Evolutionary conservation across 1,284 basidiomycete species (phyloP), one percentile per base, ranked within the genome.

Genomic region (Ustilago nuda): DNA sequence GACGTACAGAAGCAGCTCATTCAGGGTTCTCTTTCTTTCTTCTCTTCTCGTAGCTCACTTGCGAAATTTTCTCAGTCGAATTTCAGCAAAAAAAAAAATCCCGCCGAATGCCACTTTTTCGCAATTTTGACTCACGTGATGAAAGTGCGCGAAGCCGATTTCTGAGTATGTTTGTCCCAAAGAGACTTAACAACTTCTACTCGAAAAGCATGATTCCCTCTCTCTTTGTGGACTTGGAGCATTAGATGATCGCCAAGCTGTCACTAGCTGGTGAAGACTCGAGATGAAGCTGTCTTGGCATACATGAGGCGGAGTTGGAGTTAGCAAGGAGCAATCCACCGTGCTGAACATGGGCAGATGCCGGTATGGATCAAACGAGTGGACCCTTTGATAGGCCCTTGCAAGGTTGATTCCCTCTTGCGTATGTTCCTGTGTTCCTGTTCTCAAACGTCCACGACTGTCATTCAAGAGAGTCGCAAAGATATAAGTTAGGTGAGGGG

Each of bases 51-150:
- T 35, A 35, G 36, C 56, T 23, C 19, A 52, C 30, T 35, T 39
- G 36, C 23, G 61, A 72, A 72, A 63, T 63, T 72, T 72, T 66
- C 57, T 27, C 23, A 27, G 23, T 52, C 32, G 41, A 58, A 65
- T 56, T 56, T 58, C 62, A 43, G 41, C 48, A 37, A 66, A 67
- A 67, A 72, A 66, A n/a, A n/a, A n/a, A n/a, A n/a, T 61, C 64
- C 56, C 52, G 13, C 36, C 46, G 39, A 51, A 41, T 54, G 66
- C 56, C 55, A 59, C 43, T 61, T 39, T 55, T 50, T 19, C 55
- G 56, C 43, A 57, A 35, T 55, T 50, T 19, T 8, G 17, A n/a
- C 59, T 66, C 70, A 72, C 70, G 70, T 72, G 70, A 72, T 23
- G 2, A 8, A 12, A 23, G 6, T 8, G 1, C 5, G 1, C 1